These are phyloP conservation scores for Condylostoma magnum DNA, from an alignment of 169 alveolate species.

Conservation along the genomic window DNA sequence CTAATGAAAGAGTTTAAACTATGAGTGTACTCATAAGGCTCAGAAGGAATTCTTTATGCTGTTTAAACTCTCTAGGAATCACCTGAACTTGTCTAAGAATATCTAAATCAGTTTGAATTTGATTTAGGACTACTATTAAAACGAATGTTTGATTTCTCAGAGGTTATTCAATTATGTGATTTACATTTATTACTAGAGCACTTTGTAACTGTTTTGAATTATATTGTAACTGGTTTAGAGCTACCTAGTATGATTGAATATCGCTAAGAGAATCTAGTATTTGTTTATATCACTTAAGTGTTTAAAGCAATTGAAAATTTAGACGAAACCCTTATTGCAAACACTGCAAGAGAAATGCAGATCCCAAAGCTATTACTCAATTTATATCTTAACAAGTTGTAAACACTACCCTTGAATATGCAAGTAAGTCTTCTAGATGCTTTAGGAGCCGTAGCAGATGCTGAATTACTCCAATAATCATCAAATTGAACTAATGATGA, in stretches of 20 bases:
- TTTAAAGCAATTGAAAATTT: background rate
- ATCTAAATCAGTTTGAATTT: constrained; percentile 16
- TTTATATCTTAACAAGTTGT: background rate
- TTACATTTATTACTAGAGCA: background rate
- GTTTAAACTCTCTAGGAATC: background rate
- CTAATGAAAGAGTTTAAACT: constrained; percentile 13
- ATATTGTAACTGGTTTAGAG: background rate
- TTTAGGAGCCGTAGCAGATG: constrained; percentile 14
- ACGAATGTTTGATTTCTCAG: constrained; percentile 14
- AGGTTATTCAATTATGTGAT: background rate
- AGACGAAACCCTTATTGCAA: background rate
- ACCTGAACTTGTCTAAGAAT: background rate
- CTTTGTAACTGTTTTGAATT: background rate
- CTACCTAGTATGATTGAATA: background rate
- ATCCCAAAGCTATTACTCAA: background rate
- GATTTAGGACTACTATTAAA: constrained; percentile 10
- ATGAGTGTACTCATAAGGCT: background rate
- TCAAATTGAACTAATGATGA: background rate
- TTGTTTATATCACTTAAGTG: background rate
- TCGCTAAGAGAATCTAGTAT: constrained; percentile 17
- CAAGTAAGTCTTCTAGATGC: background rate
- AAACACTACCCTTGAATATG: background rate
- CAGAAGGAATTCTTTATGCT: background rate
- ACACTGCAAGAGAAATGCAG: background rate
- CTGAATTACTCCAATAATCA: background rate